These are phyloP conservation scores for Colletotrichum falcatum DNA, from an alignment of 2,329 filamentous ascomycete genomes.

Conservation along the genomic window DNA sequence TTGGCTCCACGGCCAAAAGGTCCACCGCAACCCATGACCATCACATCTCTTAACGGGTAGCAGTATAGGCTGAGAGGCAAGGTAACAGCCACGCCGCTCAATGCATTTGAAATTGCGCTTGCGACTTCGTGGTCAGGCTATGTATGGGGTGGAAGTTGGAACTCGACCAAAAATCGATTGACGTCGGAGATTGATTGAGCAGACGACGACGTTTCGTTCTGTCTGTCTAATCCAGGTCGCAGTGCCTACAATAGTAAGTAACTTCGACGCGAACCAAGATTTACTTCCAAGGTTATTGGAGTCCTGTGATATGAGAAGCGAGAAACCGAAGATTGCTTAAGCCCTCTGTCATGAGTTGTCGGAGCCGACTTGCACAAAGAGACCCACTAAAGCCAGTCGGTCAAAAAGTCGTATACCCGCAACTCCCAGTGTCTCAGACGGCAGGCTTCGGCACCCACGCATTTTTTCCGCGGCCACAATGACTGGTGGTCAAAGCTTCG, in stretches of 20 bases:
- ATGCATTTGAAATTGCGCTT: neutral
- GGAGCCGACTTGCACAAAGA: constrained; percentile 9
- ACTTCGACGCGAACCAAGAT: neutral
- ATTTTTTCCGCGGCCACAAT: constrained; percentile 15
- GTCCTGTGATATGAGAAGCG: neutral
- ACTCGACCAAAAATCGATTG: no score
- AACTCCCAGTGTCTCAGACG: neutral
- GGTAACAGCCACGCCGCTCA: no score
- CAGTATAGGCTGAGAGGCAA: neutral
- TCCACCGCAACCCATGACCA: neutral
- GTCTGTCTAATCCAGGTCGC: neutral
- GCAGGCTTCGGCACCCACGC: neutral
- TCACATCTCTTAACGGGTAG: neutral
- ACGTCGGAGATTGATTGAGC: no score
- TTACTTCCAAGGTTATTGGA: neutral
- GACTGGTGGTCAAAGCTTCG: constrained; percentile 11
- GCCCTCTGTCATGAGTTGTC: constrained; percentile 14
- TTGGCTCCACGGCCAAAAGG: constrained; percentile 18
- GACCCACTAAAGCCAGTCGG: neutral
- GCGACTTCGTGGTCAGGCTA: no score
- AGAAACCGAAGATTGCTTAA: neutral
- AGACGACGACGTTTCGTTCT: neutral
- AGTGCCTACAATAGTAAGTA: no score
- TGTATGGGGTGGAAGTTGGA: no score
- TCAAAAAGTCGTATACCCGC: neutral